phyloP scores from a whole-genome alignment of 2,329 filamentous ascomycete species.

The Cladosporium sphaerospermum region DNA sequence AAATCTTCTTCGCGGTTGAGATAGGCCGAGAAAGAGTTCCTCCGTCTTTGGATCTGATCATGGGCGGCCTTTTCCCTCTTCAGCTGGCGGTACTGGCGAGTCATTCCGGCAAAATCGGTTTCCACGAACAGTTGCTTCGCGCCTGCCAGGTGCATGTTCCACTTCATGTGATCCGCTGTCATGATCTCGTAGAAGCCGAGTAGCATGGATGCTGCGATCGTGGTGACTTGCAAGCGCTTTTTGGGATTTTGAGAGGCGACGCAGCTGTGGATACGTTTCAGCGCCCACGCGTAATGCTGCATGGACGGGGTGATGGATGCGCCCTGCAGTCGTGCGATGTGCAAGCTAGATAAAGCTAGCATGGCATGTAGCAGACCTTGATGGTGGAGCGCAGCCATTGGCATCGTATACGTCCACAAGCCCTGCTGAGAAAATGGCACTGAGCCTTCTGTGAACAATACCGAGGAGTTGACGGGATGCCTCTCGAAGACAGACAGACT shows the following conservation, averaged over 20 bases:
- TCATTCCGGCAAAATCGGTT: conserved; percentile 70
- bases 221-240: conserved; percentile 68
- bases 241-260: conserved; percentile 55
- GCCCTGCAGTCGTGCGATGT: conserved; percentile 76
- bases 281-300: conserved; percentile 84
- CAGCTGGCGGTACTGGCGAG: conserved; percentile 61
- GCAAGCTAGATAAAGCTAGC: conserved; percentile 76
- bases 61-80: conserved; percentile 46
- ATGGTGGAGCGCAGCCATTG: conserved; percentile 73
- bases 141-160: conserved; percentile 86
- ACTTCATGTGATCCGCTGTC: conserved; percentile 89
- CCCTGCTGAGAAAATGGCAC: conserved; percentile 57
- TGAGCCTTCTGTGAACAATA: conserved; percentile 56
- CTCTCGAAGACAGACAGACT: conserved; percentile 84
- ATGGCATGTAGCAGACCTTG: conserved; percentile 88
- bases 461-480: conserved; percentile 65
- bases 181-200: conserved; percentile 92
- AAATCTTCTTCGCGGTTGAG: conserved; percentile 20
- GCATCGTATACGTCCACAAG: conserved; percentile 68
- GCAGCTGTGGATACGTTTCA: conserved; percentile 70
- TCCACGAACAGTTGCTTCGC: conserved; percentile 76
- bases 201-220: conserved; percentile 79
- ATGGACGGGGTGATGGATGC: conserved; percentile 71
- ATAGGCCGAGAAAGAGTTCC: conserved; percentile 7
- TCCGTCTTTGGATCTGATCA: conserved; percentile 18